Percentiles rank a stretch among this genome's conserved stretches.
These are phyloP conservation scores for Tuber aestivum DNA, from an alignment of 495 filamentous ascomycete genomes.

Conservation along the genomic window DNA sequence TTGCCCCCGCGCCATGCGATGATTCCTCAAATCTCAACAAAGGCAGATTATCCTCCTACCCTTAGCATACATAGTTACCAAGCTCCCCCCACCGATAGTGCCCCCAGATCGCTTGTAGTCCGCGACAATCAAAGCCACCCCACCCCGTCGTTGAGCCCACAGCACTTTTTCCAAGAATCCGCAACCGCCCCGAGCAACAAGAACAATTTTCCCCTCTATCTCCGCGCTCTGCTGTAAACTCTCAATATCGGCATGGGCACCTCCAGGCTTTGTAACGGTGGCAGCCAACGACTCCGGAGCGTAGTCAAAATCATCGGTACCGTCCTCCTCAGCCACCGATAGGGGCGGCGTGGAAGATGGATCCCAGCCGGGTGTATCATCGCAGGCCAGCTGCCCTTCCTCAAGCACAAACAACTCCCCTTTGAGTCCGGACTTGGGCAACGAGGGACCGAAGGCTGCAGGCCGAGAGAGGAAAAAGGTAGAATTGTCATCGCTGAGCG, in stretches of 20 bases:
- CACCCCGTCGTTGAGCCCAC: conserved; percentile 89
- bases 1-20: not conserved
- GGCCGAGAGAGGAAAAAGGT: conserved; percentile 92
- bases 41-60: conserved; percentile 33
- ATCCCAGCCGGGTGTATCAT: conserved; percentile 91
- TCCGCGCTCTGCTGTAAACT: conserved; percentile 90
- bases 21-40: conserved; percentile 4
- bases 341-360: conserved; percentile 20
- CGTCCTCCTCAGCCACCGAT: conserved; percentile 55
- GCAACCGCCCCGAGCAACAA: conserved; percentile 87
- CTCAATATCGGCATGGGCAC: conserved; percentile 82
- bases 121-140: conserved; percentile 83
- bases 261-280: conserved; percentile 46
- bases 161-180: conserved; percentile 96
- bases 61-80: conserved; percentile 92
- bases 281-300: conserved; percentile 6
- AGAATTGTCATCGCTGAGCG: conserved; percentile 93
- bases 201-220: conserved; percentile 83
- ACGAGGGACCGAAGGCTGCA: conserved; percentile 80
- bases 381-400: conserved; percentile 91
- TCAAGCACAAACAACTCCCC: conserved; percentile 43
- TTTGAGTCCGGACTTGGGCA: conserved; percentile 56
- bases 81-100: conserved; percentile 42
- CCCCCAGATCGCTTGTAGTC: conserved; percentile 80
- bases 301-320: conserved; percentile 65